These are phyloP conservation scores for Lachnellula subtilissima DNA, from an alignment of 2,329 filamentous ascomycete species.

Conservation along the genomic window DNA sequence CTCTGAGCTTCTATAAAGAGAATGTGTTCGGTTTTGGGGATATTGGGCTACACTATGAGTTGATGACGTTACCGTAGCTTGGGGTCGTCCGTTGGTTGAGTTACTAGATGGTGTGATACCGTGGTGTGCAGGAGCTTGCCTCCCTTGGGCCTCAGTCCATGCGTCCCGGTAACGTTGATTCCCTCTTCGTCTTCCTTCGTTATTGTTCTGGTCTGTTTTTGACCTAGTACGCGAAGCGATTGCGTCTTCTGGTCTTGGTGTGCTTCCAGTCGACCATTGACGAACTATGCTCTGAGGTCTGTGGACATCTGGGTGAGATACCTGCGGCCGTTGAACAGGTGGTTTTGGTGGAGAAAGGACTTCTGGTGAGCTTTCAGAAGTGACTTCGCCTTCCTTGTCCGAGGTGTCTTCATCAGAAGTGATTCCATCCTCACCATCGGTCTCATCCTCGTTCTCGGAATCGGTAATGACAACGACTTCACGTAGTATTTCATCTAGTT, in stretches of 20 bases:
- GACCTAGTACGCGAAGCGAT: conserved; percentile 20
- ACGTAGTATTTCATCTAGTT: conserved; percentile 61
- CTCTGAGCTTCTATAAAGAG: not conserved
- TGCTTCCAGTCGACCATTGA: conserved; percentile 1
- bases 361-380: conserved; percentile 17
- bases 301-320: not conserved
- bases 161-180: conserved; percentile 33
- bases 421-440: conserved; percentile 18
- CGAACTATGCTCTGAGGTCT: not conserved
- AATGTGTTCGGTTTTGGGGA: not conserved
- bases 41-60: not conserved
- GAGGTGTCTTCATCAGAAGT: conserved; percentile 14
- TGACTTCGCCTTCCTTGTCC: conserved; percentile 25
- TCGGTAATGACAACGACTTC: conserved; percentile 59
- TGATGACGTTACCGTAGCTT: not conserved
- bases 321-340: conserved; percentile 9
- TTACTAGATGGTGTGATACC: not conserved
- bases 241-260: not conserved
- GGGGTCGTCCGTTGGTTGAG: not conserved
- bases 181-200: conserved; percentile 23
- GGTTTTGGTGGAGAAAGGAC: conserved; percentile 9
- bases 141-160: conserved; percentile 30
- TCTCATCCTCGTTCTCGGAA: conserved; percentile 29
- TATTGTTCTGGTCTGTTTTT: conserved; percentile 15
- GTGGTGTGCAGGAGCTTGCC: conserved; percentile 13